These are phyloP conservation scores for Inonotus obliquus DNA, from an alignment of 1,284 basidiomycete genomes.

Conservation along the genomic window DNA sequence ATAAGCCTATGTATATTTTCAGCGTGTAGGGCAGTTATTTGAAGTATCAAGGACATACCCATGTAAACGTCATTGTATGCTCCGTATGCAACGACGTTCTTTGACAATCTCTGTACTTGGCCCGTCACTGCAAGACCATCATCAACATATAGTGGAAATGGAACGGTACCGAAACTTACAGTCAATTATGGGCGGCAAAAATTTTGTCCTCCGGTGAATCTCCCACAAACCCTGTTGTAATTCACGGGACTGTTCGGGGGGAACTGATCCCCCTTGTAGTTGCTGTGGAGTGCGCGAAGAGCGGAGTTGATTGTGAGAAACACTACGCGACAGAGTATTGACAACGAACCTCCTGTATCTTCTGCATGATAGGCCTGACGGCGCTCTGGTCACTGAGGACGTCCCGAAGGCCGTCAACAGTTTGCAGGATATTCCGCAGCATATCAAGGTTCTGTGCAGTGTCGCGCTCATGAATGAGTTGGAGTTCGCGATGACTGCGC, in stretches of 20 bases:
- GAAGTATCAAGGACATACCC: conserved; percentile 24
- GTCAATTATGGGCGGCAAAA: conserved; percentile 37
- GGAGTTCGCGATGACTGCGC: conserved; percentile 24
- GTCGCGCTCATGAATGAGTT: conserved; percentile 30
- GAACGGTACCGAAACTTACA: conserved; percentile 26
- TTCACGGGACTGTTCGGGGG: conserved; percentile 25
- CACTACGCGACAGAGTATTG: conserved; percentile 19
- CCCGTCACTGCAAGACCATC: conserved; percentile 33
- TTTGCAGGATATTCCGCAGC: conserved; percentile 32
- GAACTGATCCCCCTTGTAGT: conserved; percentile 25
- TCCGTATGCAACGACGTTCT: conserved; percentile 30
- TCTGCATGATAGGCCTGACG: conserved; percentile 37
- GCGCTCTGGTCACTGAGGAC: conserved; percentile 17
- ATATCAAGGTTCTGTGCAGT: conserved; percentile 36
- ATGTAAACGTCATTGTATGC: conserved; percentile 37
- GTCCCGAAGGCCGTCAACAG: conserved; percentile 30
- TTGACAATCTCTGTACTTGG: conserved; percentile 32
- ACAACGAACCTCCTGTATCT: conserved; percentile 35
- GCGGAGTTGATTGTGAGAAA: not conserved
- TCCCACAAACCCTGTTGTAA: conserved; percentile 36
- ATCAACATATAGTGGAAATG: not conserved
- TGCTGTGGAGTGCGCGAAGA: conserved; percentile 22
- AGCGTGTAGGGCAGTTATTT: not conserved
- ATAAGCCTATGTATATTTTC: not conserved
- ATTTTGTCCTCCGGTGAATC: conserved; percentile 32